phyloP scores from a whole-genome alignment of 306 rosid species.

The Acacia confusa region DNA sequence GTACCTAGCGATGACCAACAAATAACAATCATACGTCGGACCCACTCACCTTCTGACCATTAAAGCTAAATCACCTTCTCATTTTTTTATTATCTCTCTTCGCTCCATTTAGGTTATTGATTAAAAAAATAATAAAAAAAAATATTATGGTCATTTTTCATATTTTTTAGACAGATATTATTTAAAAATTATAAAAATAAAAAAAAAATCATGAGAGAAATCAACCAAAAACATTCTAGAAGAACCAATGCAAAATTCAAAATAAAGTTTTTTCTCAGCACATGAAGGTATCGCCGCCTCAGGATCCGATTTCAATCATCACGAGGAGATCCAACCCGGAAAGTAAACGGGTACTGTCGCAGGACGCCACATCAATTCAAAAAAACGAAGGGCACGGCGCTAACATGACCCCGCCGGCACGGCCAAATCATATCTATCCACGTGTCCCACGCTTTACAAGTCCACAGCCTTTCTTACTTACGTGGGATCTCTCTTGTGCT shows the following conservation, averaged over 20 bases:
- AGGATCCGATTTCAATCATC: background rate
- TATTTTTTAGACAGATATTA: no score
- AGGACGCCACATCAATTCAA: slow-evolving; percentile 24
- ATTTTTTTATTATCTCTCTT: no score
- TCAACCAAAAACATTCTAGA: no score
- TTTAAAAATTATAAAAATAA: no score
- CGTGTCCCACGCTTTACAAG: slow-evolving; percentile 38
- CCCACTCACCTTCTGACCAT: background rate
- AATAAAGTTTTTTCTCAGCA: background rate
- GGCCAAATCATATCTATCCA: slow-evolving; percentile 30
- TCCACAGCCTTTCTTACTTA: slow-evolving; percentile 39
- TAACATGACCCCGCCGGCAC: slow-evolving; percentile 33
- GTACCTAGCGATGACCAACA: background rate
- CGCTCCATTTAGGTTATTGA: no score
- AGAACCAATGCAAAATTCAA: background rate
- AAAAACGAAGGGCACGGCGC: slow-evolving; percentile 44
- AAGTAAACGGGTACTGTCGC: background rate
- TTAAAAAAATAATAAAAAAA: no score
- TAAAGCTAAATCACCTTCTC: no score
- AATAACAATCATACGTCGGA: background rate
- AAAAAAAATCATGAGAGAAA: no score
- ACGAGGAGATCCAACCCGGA: background rate
- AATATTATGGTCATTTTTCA: no score
- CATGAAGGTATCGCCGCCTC: background rate
- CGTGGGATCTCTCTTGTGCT: slow-evolving; percentile 58